Evolutionary conservation across 129 eudicot species (phyloP).

Genomic region (Lonicera japonica): DNA sequence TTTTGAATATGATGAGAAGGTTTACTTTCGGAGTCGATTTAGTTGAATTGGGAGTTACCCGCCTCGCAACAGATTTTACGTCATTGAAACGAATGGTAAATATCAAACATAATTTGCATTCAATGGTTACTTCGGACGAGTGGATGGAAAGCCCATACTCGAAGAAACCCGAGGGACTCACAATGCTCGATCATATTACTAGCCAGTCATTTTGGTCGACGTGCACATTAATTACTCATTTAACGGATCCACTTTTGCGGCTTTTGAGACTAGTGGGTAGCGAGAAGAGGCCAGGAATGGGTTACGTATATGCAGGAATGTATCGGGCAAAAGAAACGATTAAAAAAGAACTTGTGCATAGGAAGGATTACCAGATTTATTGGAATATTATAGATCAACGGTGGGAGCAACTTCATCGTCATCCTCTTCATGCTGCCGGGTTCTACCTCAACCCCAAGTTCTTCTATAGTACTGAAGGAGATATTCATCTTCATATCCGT

Average conservation of each 20-base stretch:
- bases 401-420: conserved; percentile 68
- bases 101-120: conserved; percentile 65
- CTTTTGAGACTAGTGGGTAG: conserved; percentile 59
- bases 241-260: conserved; percentile 67
- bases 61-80: conserved; percentile 52
- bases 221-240: conserved; percentile 43
- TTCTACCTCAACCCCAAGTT: conserved; percentile 80
- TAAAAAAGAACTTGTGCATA: conserved; percentile 59
- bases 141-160: conserved; percentile 85
- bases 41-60: conserved; percentile 54
- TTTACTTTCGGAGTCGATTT: conserved; percentile 78
- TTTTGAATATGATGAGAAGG: conserved; percentile 83
- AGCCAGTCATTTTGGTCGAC: conserved; percentile 82
- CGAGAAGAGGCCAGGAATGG: conserved; percentile 82
- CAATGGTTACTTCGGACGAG: conserved; percentile 88
- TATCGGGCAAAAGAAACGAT: conserved; percentile 82
- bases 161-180: conserved; percentile 61
- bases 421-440: conserved; percentile 89
- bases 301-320: conserved; percentile 78
- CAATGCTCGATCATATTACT: conserved; percentile 55
- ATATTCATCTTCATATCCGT: conserved; percentile 53
- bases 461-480: conserved; percentile 71
- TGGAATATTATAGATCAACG: conserved; percentile 87
- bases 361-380: conserved; percentile 58
- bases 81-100: conserved; percentile 70